phyloP scores from a whole-genome alignment of 495 filamentous ascomycete species.

The Penicillium turbatum region DNA sequence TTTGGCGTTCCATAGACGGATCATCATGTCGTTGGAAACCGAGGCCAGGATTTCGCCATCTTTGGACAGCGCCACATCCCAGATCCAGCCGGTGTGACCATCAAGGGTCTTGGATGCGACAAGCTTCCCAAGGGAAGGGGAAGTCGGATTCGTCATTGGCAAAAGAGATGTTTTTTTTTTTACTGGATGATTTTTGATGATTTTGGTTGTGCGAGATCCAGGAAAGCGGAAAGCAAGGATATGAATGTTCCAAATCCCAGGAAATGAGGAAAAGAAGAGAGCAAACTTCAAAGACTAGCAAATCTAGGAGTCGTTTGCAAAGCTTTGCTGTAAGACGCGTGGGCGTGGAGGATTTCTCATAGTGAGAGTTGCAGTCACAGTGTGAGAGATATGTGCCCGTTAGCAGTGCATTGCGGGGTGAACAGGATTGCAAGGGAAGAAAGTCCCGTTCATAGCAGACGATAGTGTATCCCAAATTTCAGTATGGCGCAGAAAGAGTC shows the following conservation, averaged over 20 bases:
- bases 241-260: neutral
- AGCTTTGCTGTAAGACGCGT: neutral
- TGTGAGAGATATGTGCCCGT: neutral
- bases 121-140: neutral
- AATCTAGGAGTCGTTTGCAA: neutral
- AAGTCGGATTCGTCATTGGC: neutral
- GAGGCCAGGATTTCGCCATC: constrained; percentile 9
- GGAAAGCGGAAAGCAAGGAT: neutral
- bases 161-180: neutral
- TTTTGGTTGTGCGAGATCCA: neutral
- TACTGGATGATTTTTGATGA: neutral
- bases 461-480: neutral
- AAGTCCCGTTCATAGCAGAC: constrained; percentile 4
- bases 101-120: constrained; percentile 3
- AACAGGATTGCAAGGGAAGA: neutral
- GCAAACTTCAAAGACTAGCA: neutral
- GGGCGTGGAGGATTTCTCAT: constrained; percentile 7
- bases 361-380: constrained; percentile 1
- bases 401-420: constrained; percentile 6
- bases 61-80: constrained; percentile 1
- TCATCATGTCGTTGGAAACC: constrained; percentile 9
- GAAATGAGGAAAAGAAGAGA: neutral
- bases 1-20: constrained; percentile 8
- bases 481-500: neutral
- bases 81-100: constrained; percentile 8